phyloP scores from a whole-genome alignment of 129 eudicot species.

The Daucus carota region DH1_v3.0 NC_030381.2:25836501-25837000 shows the following conservation, averaged over 20 bases:
- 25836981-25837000: neutral
- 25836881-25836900: neutral
- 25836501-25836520: slow-evolving; percentile 1
- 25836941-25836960: slow-evolving; percentile 53
- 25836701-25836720: slow-evolving; percentile 1
- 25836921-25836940: slow-evolving; percentile 80
- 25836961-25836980: slow-evolving; percentile 21
- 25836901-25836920: slow-evolving; percentile 90
- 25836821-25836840: slow-evolving; percentile 44
- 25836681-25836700: slow-evolving; percentile 26
- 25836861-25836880: neutral
- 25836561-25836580: neutral
- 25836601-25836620: slow-evolving; percentile 32
- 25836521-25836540: neutral
- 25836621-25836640: slow-evolving; percentile 86
- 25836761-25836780: slow-evolving; percentile 43
- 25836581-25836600: neutral
- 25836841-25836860: neutral
- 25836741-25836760: neutral
- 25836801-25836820: slow-evolving; percentile 83
- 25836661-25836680: slow-evolving; percentile 33
- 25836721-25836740: neutral
- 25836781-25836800: slow-evolving; percentile 99
- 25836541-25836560: neutral
- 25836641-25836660: slow-evolving; percentile 46